Evolutionary conservation across 345 rosid species (phyloP), one percentile per base, ranked within the genome.

Genomic region (Firmiana major): DNA sequence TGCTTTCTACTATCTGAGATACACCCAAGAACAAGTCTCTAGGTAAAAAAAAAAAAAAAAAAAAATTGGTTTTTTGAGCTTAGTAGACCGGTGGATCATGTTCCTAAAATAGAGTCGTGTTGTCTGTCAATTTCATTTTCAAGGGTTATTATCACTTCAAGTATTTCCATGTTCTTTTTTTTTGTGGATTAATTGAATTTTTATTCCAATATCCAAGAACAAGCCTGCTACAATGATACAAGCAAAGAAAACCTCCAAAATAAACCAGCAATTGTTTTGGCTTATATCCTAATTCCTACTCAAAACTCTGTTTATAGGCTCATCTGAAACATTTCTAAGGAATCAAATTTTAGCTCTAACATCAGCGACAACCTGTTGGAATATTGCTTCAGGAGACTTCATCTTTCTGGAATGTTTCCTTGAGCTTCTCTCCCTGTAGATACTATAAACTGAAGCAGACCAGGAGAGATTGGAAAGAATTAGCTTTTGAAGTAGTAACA

Each of bases 41-140:
- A 81, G 90, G 91, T 91, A 88, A 87, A 71, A 49, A n/a, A n/a
- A n/a, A n/a, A 31, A 75, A 79, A 75, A n/a, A n/a, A n/a, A n/a
- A n/a, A 31, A 75, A 79, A 75, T 73, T 68, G 40, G 31, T 80
- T 79, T 62, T 17, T 36, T 13, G 65, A 42, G 34, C 70, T 74
- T 58, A 53, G 13, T 49, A 38, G 11, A 13, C n/a, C 62, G 36
- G 12, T 43, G 58, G 62, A 58, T 74, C 16, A 53, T 55, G 15
- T 77, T 57, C 71, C 62, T 9, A 57, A 21, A 57, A 9, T 2
- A 9, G 62, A 1, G 12, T 21, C 6, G 6, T 21, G 62, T 10
- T 22, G 26, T 21, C 54, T 24, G 24, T 65, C 68, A 34, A 43
- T 60, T 59, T 9, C 21, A 7, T 46, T 24, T 79, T 15, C 71